Base-by-base conservation (phyloP, 2,329 filamentous ascomycete species). In the Diaporthe australafricana region DNA sequence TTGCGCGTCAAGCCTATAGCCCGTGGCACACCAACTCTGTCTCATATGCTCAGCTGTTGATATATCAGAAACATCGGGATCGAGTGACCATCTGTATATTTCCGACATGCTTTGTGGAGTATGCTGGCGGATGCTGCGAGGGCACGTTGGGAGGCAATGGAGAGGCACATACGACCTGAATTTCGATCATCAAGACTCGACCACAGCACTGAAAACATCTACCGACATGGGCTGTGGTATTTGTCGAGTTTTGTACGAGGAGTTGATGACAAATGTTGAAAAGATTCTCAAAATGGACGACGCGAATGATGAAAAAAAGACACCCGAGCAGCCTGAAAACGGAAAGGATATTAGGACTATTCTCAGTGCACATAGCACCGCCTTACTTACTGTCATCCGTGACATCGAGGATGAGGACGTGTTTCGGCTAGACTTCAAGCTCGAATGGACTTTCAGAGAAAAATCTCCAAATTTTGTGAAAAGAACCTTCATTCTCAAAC, bases 61-160 rank as follows among this genome's bases (percentile, higher is more conserved):
- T 12, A 45, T 45, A 3, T 12, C 32, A 25, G 22, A 7, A 27
- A 11, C 6, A 35, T n/a, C 32, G 20, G 25, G 17, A 38, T 5
- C 30, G 5, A 32, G 3, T 5, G 45, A 22, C n/a, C 22, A 5
- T 47, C 9, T 14, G 17, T n/a, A 20, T n/a, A 2, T 22, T n/a
- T 30, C 16, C 17, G 20, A 22, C 5, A 69, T 69, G 66, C 52
- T 69, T 5, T 69, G 66, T 17, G 6, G 50, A 7, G 17, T 35
- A 3, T 69, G 66, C 30, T 69, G 66, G 66, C 20, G 30, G n/a
- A 69, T 69, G 66, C n/a, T 69, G 17, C 11, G 66, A 3, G 40
- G 53, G 8, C 66, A 69, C 20, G 32, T 48, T 20, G 52, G 66
- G 8, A 48, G 30, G 11, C 22, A 47, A 8, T 69, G 66, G 66